Evolutionary conservation across 164 flowering plant species (phyloP), one percentile per base, ranked within the genome.

Genomic region (Vitis amurensis): DNA sequence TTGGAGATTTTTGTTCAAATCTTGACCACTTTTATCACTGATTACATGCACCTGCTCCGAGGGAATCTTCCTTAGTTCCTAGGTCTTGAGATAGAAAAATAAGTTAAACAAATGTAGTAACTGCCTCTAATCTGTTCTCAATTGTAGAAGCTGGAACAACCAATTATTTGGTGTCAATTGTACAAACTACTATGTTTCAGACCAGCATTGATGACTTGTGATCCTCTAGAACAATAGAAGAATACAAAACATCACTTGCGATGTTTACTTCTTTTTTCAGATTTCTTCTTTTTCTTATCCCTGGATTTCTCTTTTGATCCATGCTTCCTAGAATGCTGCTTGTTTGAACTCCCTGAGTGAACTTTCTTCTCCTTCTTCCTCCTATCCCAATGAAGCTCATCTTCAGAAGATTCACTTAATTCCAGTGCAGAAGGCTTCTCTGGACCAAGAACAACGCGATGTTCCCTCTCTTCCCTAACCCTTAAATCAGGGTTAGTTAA

Each of bases 381-480:
- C 19, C 68, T 64, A 44, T 68, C 71, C 48, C 55, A 31, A 15
- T 76, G 57, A 70, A 17, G 52, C 57, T 79, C 81, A 8, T 81
- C 81, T 10, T 84, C 85, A 31, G 85, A 79, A 55, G 77, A 77
- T 1, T 72, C 73, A 47, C 10, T 10, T 7, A 71, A 60, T 47
- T 70, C 82, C 48, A 78, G 71, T 0, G 71, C 71, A 12, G 82
- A 9, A 29, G 97, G 91, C 74, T 77, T 90, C 66, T 86, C 91
- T 12, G 97, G 96, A 57, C 93, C 93, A 73, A 86, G 78, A 29
- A 79, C 52, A 13, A 51, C 75, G 9, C 81, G 82, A 14, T 63
- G 74, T 27, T 76, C 81, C 80, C 80, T 59, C 17, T 73, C 77
- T 75, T 78, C 80, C 16, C 67, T 64, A 47, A 51, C 71, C 63